These are phyloP conservation scores for Thalassiosira hispida DNA, from an alignment of 352 stramenopile species.

Conservation along the genomic window DNA sequence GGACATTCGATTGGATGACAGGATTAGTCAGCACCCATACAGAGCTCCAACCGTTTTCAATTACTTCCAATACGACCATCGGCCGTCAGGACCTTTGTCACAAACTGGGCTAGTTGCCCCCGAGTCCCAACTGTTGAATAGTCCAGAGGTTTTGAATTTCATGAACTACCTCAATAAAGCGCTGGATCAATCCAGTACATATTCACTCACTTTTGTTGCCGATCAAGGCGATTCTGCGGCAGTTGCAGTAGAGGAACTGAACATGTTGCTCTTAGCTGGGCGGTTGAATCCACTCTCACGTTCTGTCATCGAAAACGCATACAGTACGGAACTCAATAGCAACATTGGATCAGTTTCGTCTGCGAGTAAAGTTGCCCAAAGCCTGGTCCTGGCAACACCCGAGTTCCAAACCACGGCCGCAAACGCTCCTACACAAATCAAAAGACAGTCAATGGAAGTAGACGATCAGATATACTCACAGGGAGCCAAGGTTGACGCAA, in stretches of 20 bases:
- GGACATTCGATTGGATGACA: conserved; percentile 15
- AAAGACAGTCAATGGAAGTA: conserved; percentile 6
- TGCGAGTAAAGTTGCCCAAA: conserved; percentile 11
- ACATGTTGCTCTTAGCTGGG: conserved; percentile 3
- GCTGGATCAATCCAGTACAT: neutral
- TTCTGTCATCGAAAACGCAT: conserved; percentile 33
- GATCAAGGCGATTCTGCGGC: conserved; percentile 1
- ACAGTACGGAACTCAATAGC: conserved; percentile 4
- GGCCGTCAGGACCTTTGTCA: conserved; percentile 1
- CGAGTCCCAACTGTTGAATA: conserved; percentile 10
- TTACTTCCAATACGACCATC: conserved; percentile 46
- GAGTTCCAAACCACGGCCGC: conserved; percentile 41
- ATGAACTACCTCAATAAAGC: conserved; percentile 8
- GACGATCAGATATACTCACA: neutral
- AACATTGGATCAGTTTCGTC: neutral
- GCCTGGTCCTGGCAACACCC: conserved; percentile 11
- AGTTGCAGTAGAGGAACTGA: conserved; percentile 13
- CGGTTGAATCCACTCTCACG: conserved; percentile 7
- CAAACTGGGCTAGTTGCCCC: conserved; percentile 18
- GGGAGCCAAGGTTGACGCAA: neutral
- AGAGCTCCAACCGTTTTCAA: conserved; percentile 55
- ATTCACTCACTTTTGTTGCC: conserved; percentile 4
- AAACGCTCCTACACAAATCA: neutral
- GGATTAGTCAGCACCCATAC: conserved; percentile 45
- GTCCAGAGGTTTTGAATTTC: conserved; percentile 5